Evolutionary conservation across 1,139 yeast genomes (phyloP).

Genomic region (Pichiaceae sp.): DNA sequence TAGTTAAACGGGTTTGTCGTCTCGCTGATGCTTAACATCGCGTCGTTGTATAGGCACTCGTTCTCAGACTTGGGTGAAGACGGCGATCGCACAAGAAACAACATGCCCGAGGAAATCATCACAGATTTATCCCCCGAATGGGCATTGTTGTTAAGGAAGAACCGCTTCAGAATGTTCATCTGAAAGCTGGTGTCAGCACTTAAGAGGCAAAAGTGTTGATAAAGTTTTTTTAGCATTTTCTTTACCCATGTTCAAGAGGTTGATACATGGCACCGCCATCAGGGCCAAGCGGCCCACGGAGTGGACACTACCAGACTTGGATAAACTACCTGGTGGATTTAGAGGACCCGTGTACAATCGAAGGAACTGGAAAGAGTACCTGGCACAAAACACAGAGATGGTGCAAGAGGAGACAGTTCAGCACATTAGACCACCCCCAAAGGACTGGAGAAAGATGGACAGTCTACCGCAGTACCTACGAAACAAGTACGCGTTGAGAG

Average conservation of each 20-base stretch:
- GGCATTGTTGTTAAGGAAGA: conserved; percentile 34
- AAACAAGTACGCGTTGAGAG: conserved; percentile 51
- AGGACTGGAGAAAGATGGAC: conserved; percentile 31
- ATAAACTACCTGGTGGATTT: conserved; percentile 22
- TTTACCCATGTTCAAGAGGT: background rate
- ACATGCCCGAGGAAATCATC: conserved; percentile 71
- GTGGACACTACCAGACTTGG: conserved; percentile 22
- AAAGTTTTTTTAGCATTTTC: background rate
- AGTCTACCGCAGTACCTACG: conserved; percentile 56
- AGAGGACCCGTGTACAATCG: conserved; percentile 23
- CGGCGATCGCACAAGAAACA: conserved; percentile 65
- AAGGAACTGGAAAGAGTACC: conserved; percentile 19
- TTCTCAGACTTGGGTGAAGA: conserved; percentile 78
- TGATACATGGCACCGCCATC: background rate
- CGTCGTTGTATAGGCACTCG: conserved; percentile 80
- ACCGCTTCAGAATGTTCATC: conserved; percentile 75
- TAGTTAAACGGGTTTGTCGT: conserved; percentile 61
- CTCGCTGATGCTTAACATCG: conserved; percentile 62
- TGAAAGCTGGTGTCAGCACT: background rate
- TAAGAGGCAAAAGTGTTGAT: too few species aligned
- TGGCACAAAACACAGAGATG: conserved; percentile 16
- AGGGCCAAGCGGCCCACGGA: conserved; percentile 11
- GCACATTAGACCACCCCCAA: conserved; percentile 25
- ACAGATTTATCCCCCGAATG: conserved; percentile 56
- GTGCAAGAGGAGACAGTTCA: conserved; percentile 8